phyloP scores from a whole-genome alignment of 2,329 filamentous ascomycete genomes.

The Arthrobotrys iridis region DNA sequence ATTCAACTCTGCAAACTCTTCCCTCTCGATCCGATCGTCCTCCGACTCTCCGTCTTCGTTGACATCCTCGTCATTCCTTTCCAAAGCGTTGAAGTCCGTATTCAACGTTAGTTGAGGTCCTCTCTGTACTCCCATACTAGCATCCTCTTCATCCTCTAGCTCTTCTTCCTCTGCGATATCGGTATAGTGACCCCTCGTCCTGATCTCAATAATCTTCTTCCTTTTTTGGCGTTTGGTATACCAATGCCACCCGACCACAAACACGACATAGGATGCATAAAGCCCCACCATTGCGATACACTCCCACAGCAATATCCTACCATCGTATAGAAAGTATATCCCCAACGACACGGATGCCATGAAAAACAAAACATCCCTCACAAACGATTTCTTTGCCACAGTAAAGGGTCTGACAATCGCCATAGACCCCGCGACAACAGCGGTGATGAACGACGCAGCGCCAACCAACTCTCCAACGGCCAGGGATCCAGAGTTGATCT shows the following conservation, averaged over 20 bases:
- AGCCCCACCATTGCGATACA: constrained; percentile 89
- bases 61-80: constrained; percentile 70
- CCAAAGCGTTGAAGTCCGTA: constrained; percentile 72
- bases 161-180: constrained; percentile 67
- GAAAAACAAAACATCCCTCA: constrained; percentile 92
- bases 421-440: constrained; percentile 97
- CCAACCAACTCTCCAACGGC: constrained; percentile 95
- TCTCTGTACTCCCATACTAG: constrained; percentile 65
- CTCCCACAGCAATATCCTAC: constrained; percentile 85
- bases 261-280: constrained; percentile 86
- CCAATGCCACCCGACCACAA: constrained; percentile 94
- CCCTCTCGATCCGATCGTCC: constrained; percentile 67
- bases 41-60: constrained; percentile 67
- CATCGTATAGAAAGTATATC: constrained; percentile 86
- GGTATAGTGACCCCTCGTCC: constrained; percentile 56
- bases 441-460: constrained; percentile 93
- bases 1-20: constrained; percentile 82
- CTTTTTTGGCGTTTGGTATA: constrained; percentile 72
- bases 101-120: constrained; percentile 66
- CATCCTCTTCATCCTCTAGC: constrained; percentile 67
- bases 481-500: constrained; percentile 94
- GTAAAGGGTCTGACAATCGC: constrained; percentile 93
- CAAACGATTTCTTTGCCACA: constrained; percentile 87
- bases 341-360: constrained; percentile 85
- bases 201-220: constrained; percentile 54